Percentiles rank a stretch among this genome's conserved stretches.
phyloP scores from a whole-genome alignment of 345 rosid species.

The Linum lewisii region DNA sequence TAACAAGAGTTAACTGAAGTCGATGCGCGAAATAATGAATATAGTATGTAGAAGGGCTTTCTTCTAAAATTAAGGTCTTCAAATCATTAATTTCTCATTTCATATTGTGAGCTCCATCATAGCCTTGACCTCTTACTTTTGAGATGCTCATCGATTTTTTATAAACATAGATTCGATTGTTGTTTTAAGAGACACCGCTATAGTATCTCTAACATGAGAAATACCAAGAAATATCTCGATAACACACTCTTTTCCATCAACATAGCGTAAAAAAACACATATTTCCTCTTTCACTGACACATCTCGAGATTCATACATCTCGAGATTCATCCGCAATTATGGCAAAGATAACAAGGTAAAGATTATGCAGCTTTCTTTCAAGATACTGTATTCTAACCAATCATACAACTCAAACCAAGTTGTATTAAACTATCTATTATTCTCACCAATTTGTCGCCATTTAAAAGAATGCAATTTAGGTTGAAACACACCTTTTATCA shows the following conservation, averaged over 20 bases:
- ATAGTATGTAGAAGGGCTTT: no score
- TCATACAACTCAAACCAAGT: slow-evolving; percentile 1
- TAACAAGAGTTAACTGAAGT: no score
- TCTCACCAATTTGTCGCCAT: no score
- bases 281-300: slow-evolving; percentile 2
- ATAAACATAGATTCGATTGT: not conserved
- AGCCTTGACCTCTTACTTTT: no score
- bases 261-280: slow-evolving; percentile 4
- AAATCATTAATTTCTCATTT: no score
- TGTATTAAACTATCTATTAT: not conserved
- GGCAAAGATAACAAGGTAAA: slow-evolving; percentile 8
- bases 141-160: slow-evolving; percentile 6
- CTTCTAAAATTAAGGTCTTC: no score
- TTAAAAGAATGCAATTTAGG: no score
- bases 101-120: no score
- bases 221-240: slow-evolving; percentile 5
- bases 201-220: slow-evolving; percentile 3
- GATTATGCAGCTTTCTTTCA: not conserved
- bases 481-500: no score
- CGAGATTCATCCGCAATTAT: slow-evolving; percentile 11
- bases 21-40: no score
- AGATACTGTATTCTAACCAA: slow-evolving; percentile 10
- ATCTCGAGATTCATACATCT: slow-evolving; percentile 13
- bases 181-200: no score
- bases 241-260: not conserved